phyloP scores from a whole-genome alignment of 2,329 filamentous ascomycete species.

The Cladorrhinum sp. region DNA sequence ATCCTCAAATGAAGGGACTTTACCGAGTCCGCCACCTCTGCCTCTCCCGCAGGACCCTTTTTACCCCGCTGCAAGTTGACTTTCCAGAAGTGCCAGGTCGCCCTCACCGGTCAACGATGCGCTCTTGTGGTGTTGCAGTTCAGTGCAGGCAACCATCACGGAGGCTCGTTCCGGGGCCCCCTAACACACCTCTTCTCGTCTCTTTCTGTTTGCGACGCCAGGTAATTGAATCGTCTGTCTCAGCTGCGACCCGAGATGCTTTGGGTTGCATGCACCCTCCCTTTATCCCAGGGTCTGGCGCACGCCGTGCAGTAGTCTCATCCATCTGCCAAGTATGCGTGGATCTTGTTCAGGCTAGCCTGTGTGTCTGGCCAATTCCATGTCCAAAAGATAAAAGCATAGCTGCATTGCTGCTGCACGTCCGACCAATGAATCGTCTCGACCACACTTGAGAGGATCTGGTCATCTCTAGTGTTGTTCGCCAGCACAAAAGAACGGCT shows the following conservation, averaged over 20 bases:
- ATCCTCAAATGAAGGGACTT: background rate
- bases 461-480: slow-evolving; percentile 1
- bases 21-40: background rate
- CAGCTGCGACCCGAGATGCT: background rate
- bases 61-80: background rate
- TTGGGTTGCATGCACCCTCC: background rate
- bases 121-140: background rate
- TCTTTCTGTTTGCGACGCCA: no score
- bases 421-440: background rate
- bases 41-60: slow-evolving; percentile 1
- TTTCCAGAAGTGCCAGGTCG: background rate
- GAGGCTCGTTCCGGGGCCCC: slow-evolving; percentile 3
- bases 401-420: background rate
- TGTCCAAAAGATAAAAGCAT: slow-evolving; percentile 15
- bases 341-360: background rate
- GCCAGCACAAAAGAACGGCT: background rate
- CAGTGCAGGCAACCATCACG: background rate
- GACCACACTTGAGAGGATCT: slow-evolving; percentile 2
- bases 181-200: background rate
- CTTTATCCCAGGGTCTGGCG: background rate
- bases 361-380: slow-evolving; percentile 17
- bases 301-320: slow-evolving; percentile 2
- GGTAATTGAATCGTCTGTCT: background rate
- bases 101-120: background rate
- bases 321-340: slow-evolving; percentile 5